A percentile compares a stretch with the other conserved stretches of the same genome.
phyloP scores from a whole-genome alignment of 169 alveolate species.

The Perkinsus chesapeaki region DNA sequence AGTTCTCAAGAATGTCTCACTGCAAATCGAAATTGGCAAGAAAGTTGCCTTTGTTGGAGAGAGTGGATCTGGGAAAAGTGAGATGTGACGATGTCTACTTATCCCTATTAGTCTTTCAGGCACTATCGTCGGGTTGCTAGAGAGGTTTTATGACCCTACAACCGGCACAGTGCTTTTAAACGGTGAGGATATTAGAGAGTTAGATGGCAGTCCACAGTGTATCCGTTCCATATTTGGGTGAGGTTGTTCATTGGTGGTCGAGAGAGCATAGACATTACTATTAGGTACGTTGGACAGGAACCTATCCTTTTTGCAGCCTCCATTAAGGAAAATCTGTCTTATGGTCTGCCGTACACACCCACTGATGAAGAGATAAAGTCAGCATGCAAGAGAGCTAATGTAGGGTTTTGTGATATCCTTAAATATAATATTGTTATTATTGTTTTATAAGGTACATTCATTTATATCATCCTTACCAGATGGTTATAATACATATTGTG shows the following conservation, averaged over 20 bases:
- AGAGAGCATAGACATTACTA: too few species aligned
- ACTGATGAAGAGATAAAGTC: neutral
- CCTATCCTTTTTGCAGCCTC: slow-evolving; percentile 83
- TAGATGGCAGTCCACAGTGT: neutral
- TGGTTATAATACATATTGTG: neutral
- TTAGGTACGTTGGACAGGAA: slow-evolving; percentile 67
- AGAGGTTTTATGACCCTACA: slow-evolving; percentile 69
- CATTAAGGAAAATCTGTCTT: slow-evolving; percentile 75
- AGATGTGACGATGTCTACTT: neutral
- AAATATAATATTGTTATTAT: neutral
- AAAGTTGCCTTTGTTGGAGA: slow-evolving; percentile 83
- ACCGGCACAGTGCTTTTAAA: slow-evolving; percentile 56
- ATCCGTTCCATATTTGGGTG: neutral
- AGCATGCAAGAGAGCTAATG: neutral
- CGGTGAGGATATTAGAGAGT: slow-evolving; percentile 23
- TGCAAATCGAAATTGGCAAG: slow-evolving; percentile 48
- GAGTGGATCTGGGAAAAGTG: slow-evolving; percentile 88
- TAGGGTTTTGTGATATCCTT: neutral
- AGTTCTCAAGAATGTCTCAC: slow-evolving; percentile 35
- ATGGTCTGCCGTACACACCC: slow-evolving; percentile 48
- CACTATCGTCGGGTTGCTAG: slow-evolving; percentile 71
- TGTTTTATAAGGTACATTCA: neutral
- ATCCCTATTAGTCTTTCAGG: neutral
- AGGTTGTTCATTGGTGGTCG: neutral
- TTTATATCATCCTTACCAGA: neutral